A percentile compares a stretch with the other conserved stretches of the same genome.
These are phyloP conservation scores for Skeletonema potamos DNA, from an alignment of 108 stramenopile genomes.

Conservation along the genomic window DNA sequence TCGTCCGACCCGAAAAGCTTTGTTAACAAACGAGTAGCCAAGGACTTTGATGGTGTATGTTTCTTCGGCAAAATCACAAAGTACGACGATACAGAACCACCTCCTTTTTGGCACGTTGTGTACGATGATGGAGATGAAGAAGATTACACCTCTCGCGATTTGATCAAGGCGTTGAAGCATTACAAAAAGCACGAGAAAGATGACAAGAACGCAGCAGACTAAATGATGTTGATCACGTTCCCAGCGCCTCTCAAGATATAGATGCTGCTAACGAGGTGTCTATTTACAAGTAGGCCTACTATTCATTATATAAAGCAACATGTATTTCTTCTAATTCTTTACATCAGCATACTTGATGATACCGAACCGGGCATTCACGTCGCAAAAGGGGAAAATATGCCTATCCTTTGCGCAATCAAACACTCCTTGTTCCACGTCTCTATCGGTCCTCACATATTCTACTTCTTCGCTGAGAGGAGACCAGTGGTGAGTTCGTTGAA, in stretches of 20 bases:
- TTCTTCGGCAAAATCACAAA: slow-evolving; percentile 56
- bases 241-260: too few species aligned
- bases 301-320: background rate
- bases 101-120: slow-evolving; percentile 53
- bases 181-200: slow-evolving; percentile 26
- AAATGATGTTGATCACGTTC: background rate
- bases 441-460: slow-evolving; percentile 67
- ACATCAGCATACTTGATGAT: slow-evolving; percentile 60
- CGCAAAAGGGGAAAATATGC: slow-evolving; percentile 85
- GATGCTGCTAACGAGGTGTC: background rate
- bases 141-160: slow-evolving; percentile 49
- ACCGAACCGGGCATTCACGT: slow-evolving; percentile 86
- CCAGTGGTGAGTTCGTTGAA: slow-evolving; percentile 82
- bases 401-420: slow-evolving; percentile 91
- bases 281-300: background rate
- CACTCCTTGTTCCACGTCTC: slow-evolving; percentile 62
- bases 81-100: slow-evolving; percentile 35
- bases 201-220: background rate
- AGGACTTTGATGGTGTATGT: slow-evolving; percentile 49
- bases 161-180: slow-evolving; percentile 43
- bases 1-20: slow-evolving; percentile 16
- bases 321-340: background rate
- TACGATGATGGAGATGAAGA: slow-evolving; percentile 72
- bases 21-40: slow-evolving; percentile 48
- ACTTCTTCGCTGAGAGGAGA: slow-evolving; percentile 85